These are phyloP conservation scores for Boletus reticulatus DNA, from an alignment of 768 basidiomycete species.

Conservation along the genomic window DNA sequence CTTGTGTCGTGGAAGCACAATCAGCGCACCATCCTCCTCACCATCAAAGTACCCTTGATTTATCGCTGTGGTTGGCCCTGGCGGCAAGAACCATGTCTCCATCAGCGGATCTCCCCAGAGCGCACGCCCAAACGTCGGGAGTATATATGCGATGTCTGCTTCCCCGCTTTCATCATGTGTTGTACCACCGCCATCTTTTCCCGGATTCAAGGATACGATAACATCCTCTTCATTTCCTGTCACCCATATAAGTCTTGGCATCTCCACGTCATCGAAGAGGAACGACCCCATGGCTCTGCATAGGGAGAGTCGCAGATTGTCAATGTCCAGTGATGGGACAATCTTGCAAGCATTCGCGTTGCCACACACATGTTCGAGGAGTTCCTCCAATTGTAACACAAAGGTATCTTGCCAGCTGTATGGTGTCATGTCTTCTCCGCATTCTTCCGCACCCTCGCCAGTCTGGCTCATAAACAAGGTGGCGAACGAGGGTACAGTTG, in stretches of 20 bases:
- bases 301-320: slow-evolving; percentile 48
- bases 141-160: slow-evolving; percentile 32
- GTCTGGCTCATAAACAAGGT: slow-evolving; percentile 1
- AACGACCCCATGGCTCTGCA: slow-evolving; percentile 72
- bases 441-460: slow-evolving; percentile 5
- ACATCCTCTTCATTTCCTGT: slow-evolving; percentile 59
- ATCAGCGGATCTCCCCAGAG: slow-evolving; percentile 78
- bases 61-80: slow-evolving; percentile 47
- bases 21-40: slow-evolving; percentile 46
- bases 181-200: slow-evolving; percentile 5
- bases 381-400: slow-evolving; percentile 52
- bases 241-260: slow-evolving; percentile 65
- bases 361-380: slow-evolving; percentile 45
- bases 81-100: slow-evolving; percentile 58
- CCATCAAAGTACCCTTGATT: slow-evolving; percentile 54
- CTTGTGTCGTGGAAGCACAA: slow-evolving; percentile 62
- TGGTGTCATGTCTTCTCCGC: slow-evolving; percentile 24
- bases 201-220: slow-evolving; percentile 41
- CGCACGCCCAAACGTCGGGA: slow-evolving; percentile 48
- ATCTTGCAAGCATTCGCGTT: slow-evolving; percentile 13
- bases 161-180: slow-evolving; percentile 15
- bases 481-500: slow-evolving; percentile 19
- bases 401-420: slow-evolving; percentile 82
- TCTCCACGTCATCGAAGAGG: slow-evolving; percentile 75
- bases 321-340: slow-evolving; percentile 15